Evolutionary conservation across 1,284 basidiomycete genomes (phyloP).

Genomic region (Agaricales sp.): DNA sequence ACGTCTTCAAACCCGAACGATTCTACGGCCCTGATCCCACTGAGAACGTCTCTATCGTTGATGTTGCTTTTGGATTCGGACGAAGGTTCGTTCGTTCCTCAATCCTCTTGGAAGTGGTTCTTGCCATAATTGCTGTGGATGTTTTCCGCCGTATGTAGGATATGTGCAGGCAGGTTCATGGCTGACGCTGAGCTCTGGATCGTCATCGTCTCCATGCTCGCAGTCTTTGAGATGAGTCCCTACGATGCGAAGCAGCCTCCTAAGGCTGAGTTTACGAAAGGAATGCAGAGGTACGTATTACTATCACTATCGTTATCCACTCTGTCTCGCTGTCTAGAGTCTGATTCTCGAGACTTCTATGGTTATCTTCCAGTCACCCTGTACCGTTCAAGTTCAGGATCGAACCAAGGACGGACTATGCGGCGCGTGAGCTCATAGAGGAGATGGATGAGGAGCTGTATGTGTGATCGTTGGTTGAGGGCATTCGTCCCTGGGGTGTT

Average conservation of each 20-base stretch:
- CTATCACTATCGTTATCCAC: neutral
- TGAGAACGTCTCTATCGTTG: conserved; percentile 4
- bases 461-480: too few relatives aligned
- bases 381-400: neutral
- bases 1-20: conserved; percentile 33
- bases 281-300: conserved; percentile 13
- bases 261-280: conserved; percentile 8
- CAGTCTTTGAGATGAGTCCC: conserved; percentile 8
- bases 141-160: too few relatives aligned
- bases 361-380: neutral
- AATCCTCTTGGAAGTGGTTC: neutral
- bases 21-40: conserved; percentile 24
- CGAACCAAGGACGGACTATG: too few relatives aligned
- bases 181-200: conserved; percentile 14
- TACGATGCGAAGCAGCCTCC: conserved; percentile 3
- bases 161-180: conserved; percentile 12
- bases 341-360: too few relatives aligned
- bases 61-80: conserved; percentile 11
- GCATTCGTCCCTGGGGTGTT: too few relatives aligned
- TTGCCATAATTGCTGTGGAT: too few relatives aligned
- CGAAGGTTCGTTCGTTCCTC: too few relatives aligned
- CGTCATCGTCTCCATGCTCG: conserved; percentile 12
- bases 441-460: too few relatives aligned
- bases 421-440: too few relatives aligned
- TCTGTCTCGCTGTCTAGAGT: too few relatives aligned